Base-by-base conservation (phyloP, 169 alveolate genomes). In the Cryptosporidium ubiquitum region DNA sequence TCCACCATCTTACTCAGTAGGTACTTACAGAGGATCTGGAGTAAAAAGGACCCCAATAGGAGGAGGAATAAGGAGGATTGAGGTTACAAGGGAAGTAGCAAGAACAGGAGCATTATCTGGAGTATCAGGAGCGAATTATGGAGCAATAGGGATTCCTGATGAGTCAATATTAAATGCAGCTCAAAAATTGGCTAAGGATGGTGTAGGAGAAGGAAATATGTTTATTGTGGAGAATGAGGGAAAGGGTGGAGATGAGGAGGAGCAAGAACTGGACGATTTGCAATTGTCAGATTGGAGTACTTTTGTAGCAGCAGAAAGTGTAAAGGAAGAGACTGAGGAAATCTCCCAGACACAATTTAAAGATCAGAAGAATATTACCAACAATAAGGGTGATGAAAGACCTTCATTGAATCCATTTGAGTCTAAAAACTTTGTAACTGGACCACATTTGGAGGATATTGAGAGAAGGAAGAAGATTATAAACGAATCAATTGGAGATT, bases 161-260 rank as follows among this genome's bases (percentile, higher is more conserved):
- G 47, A 79, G 68, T 40, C 58, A 0, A 79, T 79, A 18, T 23
- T 16, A 29, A 57, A 29, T 40, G 89, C 89, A 20, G 74, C 89
- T n/a, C 71, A 39, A 12, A 60, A 9, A 40, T 29, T 79, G 61
- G 75, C 89, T 4, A 44, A 49, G 40, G 61, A 79, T 35, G n/a
- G 10, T 37, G 10, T 16, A 31, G n/a, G n/a, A n/a, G n/a, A n/a
- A n/a, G n/a, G n/a, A n/a, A n/a, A n/a, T n/a, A n/a, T n/a, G n/a
- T n/a, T n/a, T n/a, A n/a, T n/a, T n/a, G n/a, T n/a, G n/a, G n/a
- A n/a, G n/a, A n/a, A 31, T 66, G 51, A 23, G 20, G n/a, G 55
- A 12, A 14, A 14, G 23, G 51, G 7, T 10, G 10, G 16, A 18
- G 69, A 33, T 12, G 47, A 23, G 18, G 61, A 44, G 2, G 68